Percentiles rank a stretch among this genome's conserved stretches.
Conservation (phyloP, 163 green algal genomes). For the Botryococcus braunii region DNA sequence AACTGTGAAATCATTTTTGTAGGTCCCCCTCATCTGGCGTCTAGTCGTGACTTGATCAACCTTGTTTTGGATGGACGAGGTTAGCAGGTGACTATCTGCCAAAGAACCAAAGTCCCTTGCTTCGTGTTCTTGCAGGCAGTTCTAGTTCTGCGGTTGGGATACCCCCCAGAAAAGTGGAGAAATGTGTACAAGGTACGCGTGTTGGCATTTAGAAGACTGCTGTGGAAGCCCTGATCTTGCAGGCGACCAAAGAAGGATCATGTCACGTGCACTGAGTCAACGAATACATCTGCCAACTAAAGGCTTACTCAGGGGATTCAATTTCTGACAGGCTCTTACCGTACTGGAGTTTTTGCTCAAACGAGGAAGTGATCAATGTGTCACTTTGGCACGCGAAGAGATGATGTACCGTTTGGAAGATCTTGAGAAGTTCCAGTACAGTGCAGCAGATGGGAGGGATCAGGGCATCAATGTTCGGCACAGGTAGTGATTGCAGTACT, state of each 20-base stretch:
- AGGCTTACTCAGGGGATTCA: not conserved
- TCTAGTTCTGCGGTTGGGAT: constrained; percentile 53
- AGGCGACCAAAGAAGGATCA: not conserved
- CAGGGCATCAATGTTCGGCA: constrained; percentile 58
- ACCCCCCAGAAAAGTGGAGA: constrained; percentile 59
- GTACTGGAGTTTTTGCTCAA: constrained; percentile 66
- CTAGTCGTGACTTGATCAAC: too few relatives aligned
- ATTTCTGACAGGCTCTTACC: constrained; percentile 45
- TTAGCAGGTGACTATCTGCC: too few relatives aligned
- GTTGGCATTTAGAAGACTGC: not conserved
- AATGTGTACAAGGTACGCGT: constrained; percentile 71
- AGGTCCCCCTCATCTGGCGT: constrained; percentile 16
- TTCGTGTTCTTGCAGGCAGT: constrained; percentile 54
- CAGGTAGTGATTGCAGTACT: too few relatives aligned
- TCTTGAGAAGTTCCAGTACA: constrained; percentile 45
- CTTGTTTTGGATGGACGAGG: too few relatives aligned
- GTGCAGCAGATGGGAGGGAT: constrained; percentile 39
- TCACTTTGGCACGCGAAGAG: constrained; percentile 18
- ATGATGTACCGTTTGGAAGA: constrained; percentile 33
- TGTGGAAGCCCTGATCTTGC: not conserved
- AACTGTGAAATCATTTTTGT: constrained; percentile 62
- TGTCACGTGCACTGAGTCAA: not conserved
- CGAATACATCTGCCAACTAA: not conserved
- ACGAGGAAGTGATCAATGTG: constrained; percentile 34
- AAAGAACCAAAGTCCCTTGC: too few relatives aligned